Evolutionary conservation across 129 eudicot species (phyloP), one percentile per base, ranked within the genome.

Genomic region (Flaveria robusta): DNA sequence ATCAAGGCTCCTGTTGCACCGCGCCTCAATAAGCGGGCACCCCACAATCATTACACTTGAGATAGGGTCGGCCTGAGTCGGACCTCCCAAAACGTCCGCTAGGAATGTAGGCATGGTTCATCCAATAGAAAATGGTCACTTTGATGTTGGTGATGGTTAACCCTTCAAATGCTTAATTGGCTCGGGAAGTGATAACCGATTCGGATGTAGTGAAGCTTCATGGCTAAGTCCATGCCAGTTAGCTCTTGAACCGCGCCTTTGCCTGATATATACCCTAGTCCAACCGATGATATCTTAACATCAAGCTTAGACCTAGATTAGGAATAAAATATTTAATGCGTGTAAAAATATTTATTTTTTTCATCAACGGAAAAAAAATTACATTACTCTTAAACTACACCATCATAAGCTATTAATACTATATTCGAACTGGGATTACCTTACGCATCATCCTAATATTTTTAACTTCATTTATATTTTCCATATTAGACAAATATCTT

Each of bases 1-100:
- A 14, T 88, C 87, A 0, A 90, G 54, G 34, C 86, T 88, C 67
- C 74, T 79, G 14, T 58, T 68, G 70, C 94, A 90, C 41, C 77
- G 60, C 3, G 94, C 98, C 85, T 92, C 98, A 9, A 81, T 55
- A 2, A 90, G 50, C 82, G 97, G n/a, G 81, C 66, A 82, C 89
- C 23, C 98, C 98, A 73, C 98, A 93, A 55, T 93, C 98, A 16
- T 93, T 93, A 70, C 98, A 93, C 72, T 93, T 93, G 66, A 93
- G 72, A 71, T 77, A 87, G 10, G 98, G 89, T 59, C 98, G 74
- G 20, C 96, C 96, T 11, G 84, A 67, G 23, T 86, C 89, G 31
- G 78, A 60, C 66, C 88, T 46, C 63, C 98, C 73, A 18, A 93
- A 71, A 24, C 98, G 86, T 3, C 98, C 98, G 22, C 89, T 83